Percentiles rank a stretch among this genome's conserved stretches.
These are phyloP conservation scores for Aspergillus mulundensis DNA, from an alignment of 495 filamentous ascomycete species.

Conservation along the genomic window DNA sequence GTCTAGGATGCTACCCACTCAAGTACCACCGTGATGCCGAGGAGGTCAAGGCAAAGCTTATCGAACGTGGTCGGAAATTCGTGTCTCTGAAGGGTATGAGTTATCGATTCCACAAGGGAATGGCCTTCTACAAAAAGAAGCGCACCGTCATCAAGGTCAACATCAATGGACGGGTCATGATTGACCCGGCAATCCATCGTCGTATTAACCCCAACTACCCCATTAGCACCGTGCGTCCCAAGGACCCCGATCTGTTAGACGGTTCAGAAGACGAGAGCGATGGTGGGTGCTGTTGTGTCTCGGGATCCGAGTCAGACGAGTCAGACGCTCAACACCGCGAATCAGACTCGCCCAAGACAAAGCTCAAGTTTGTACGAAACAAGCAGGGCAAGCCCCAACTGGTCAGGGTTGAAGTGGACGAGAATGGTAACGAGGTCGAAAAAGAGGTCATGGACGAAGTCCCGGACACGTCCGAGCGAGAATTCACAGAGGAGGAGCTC, in stretches of 20 bases:
- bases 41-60: slow-evolving; percentile 58
- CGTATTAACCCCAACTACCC: slow-evolving; percentile 87
- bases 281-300: slow-evolving; percentile 39
- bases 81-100: slow-evolving; percentile 75
- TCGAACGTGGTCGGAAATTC: slow-evolving; percentile 86
- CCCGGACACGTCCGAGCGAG: slow-evolving; percentile 35
- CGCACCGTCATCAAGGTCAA: slow-evolving; percentile 76
- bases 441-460: slow-evolving; percentile 61
- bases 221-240: slow-evolving; percentile 72
- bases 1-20: slow-evolving; percentile 72
- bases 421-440: slow-evolving; percentile 58
- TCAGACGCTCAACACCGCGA: slow-evolving; percentile 34
- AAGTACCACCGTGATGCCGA: slow-evolving; percentile 76
- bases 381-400: slow-evolving; percentile 56
- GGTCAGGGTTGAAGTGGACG: slow-evolving; percentile 58
- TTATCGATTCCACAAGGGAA: slow-evolving; percentile 76
- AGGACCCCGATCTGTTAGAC: slow-evolving; percentile 66
- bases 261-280: slow-evolving; percentile 47
- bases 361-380: slow-evolving; percentile 64
- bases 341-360: slow-evolving; percentile 53
- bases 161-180: slow-evolving; percentile 88
- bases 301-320: slow-evolving; percentile 48
- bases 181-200: slow-evolving; percentile 82
- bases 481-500: slow-evolving; percentile 81
- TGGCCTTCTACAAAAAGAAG: slow-evolving; percentile 82